phyloP scores from a whole-genome alignment of 805 yeast genomes.

The Wickerhamomyces strasburgensis region DNA sequence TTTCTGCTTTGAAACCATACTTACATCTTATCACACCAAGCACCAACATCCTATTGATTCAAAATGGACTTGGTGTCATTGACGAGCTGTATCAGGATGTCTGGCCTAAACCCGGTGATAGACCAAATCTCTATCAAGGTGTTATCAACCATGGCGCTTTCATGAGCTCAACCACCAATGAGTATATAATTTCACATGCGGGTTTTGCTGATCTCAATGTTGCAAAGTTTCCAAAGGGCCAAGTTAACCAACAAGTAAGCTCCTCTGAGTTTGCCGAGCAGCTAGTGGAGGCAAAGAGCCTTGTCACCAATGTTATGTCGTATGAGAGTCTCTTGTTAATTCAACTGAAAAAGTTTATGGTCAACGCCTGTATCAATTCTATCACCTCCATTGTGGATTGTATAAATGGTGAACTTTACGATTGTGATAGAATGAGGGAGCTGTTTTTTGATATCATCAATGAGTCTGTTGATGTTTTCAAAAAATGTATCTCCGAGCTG shows the following conservation, averaged over 20 bases:
- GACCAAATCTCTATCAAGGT: slow-evolving; percentile 70
- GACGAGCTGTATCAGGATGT: slow-evolving; percentile 46
- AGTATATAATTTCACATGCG: slow-evolving; percentile 49
- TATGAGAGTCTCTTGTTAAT: slow-evolving; percentile 46
- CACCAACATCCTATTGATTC: slow-evolving; percentile 67
- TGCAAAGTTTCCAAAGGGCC: slow-evolving; percentile 47
- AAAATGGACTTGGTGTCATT: slow-evolving; percentile 85
- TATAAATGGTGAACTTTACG: slow-evolving; percentile 69
- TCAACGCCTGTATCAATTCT: slow-evolving; percentile 82
- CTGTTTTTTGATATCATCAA: slow-evolving; percentile 30
- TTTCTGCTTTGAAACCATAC: slow-evolving; percentile 54
- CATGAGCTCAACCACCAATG: slow-evolving; percentile 28
- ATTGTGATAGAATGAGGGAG: slow-evolving; percentile 35
- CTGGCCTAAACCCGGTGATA: slow-evolving; percentile 43
- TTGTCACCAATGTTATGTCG: slow-evolving; percentile 31
- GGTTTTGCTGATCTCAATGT: slow-evolving; percentile 63
- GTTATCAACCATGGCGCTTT: slow-evolving; percentile 83
- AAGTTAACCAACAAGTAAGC: slow-evolving; percentile 8
- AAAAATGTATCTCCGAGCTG: slow-evolving; percentile 27
- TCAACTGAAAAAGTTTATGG: slow-evolving; percentile 71
- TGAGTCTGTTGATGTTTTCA: slow-evolving; percentile 31
- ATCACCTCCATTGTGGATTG: slow-evolving; percentile 75
- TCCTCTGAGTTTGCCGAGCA: slow-evolving; percentile 23
- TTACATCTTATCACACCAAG: slow-evolving; percentile 40
- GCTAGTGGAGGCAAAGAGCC: slow-evolving; percentile 24